A percentile compares a stretch with the other conserved stretches of the same genome.
Conservation (phyloP, 2,329 filamentous ascomycete species). For the Sporothrix globosa region DNA sequence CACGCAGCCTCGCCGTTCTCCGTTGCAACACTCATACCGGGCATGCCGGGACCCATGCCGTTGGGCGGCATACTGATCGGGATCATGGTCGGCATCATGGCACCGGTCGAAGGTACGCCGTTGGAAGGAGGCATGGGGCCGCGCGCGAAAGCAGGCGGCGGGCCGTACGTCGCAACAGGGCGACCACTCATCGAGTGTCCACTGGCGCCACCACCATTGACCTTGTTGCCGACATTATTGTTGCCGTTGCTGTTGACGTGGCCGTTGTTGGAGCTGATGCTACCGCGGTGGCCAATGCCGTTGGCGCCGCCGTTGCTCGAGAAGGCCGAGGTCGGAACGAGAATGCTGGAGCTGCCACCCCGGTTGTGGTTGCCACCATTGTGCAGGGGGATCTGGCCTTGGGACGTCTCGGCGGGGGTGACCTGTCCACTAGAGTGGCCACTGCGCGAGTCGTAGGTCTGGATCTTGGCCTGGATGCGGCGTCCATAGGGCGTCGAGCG, state of each 20-base stretch:
- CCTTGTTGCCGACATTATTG: background rate
- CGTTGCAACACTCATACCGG: constrained; percentile 31
- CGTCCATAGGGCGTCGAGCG: constrained; percentile 92
- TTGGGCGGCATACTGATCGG: constrained; percentile 33
- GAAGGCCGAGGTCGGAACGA: constrained; percentile 40
- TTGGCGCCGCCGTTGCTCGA: constrained; percentile 43
- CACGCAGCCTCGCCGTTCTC: constrained; percentile 41
- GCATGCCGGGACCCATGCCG: constrained; percentile 29
- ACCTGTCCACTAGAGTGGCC: constrained; percentile 52
- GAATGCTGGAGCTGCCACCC: constrained; percentile 47
- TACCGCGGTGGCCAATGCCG: constrained; percentile 41
- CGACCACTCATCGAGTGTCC: constrained; percentile 16
- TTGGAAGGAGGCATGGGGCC: constrained; percentile 24
- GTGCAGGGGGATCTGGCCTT: constrained; percentile 59
- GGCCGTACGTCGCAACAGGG: constrained; percentile 32
- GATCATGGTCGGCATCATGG: constrained; percentile 30
- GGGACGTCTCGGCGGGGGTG: constrained; percentile 57
- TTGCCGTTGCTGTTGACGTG: background rate
- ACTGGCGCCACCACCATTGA: background rate
- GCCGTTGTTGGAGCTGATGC: constrained; percentile 12
- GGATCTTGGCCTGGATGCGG: constrained; percentile 88
- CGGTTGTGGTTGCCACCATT: constrained; percentile 45
- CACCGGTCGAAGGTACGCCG: constrained; percentile 27
- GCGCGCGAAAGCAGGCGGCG: constrained; percentile 35
- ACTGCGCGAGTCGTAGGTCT: constrained; percentile 56